phyloP scores from a whole-genome alignment of 768 basidiomycete species.

The Boletus sp. region DNA sequence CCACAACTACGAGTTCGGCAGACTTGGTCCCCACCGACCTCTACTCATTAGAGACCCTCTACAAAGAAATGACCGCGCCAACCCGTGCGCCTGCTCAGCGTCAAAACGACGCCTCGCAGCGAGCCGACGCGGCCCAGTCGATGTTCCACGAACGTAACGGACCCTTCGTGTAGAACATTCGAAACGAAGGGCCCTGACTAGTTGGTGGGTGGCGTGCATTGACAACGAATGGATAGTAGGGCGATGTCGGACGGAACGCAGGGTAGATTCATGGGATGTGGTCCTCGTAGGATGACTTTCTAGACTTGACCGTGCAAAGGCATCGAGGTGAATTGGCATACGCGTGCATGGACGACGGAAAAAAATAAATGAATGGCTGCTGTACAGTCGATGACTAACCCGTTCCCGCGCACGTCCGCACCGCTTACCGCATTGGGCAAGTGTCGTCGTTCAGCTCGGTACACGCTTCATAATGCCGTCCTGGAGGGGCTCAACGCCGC shows the following conservation, averaged over 20 bases:
- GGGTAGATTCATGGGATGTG: too few relatives aligned
- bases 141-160: conserved; percentile 79
- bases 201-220: conserved; percentile 35
- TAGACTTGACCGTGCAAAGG: too few relatives aligned
- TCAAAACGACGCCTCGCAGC: conserved; percentile 60
- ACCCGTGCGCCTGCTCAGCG: conserved; percentile 44
- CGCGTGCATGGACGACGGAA: background rate
- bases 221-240: background rate
- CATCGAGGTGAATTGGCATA: background rate
- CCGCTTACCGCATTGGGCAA: conserved; percentile 15
- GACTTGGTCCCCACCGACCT: conserved; percentile 36
- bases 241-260: too few relatives aligned
- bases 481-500: background rate
- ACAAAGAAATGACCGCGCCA: conserved; percentile 35
- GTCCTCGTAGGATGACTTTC: too few relatives aligned
- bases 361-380: background rate
- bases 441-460: conserved; percentile 19
- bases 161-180: conserved; percentile 42
- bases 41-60: conserved; percentile 61
- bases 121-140: conserved; percentile 37
- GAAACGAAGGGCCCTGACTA: conserved; percentile 63
- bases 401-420: conserved; percentile 15
- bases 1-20: conserved; percentile 63
- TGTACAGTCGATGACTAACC: conserved; percentile 25
- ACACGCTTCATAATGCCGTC: too few relatives aligned